Evolutionary conservation across 805 yeast genomes (phyloP), one percentile per base, ranked within the genome.

Genomic region (Clavispora asparagi): DNA sequence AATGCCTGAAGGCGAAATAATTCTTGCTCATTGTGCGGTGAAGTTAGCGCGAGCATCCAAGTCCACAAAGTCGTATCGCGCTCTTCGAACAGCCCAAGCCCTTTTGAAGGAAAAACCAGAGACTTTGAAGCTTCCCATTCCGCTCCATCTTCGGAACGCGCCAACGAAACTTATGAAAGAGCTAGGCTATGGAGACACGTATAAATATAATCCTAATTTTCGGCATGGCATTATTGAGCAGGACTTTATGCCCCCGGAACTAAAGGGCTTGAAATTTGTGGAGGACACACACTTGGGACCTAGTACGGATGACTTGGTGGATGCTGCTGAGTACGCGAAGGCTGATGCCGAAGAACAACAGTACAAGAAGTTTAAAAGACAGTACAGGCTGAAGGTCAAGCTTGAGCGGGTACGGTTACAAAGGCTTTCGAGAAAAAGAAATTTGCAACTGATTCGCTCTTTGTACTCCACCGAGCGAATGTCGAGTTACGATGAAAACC

Each of bases 141-240:
- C 95, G 0, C 54, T 84, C 57, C 98, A 94, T 64, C 70, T 94
- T 32, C 76, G 98, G 53, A 95, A 94, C 62, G 98, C 99, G 0
- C 99, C 99, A 2, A 95, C 99, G 0, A 75, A 73, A 55, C 71
- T 94, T 40, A 94, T 94, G 99, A 77, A 81, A 46, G 95, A 89
- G 43, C 58, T 90, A 49, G 98, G 95, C 0, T 92, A 91, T 61
- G 85, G 87, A 14, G 78, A 83, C 44, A 83, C 82, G 13, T 94
- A 94, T 67, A 88, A 89, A 63, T 95, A 94, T 64, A 90, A 90
- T 55, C 99, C 99, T 0, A 76, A 81, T 52, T 95, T 62, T 62
- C 67, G 68, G 40, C 79, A 82, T 46, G 98, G 98, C 0, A 62
- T 69, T 43, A 94, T 87, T 6, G 61, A 68, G 37, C 99, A 94